Evolutionary conservation across 2,329 filamentous ascomycete genomes (phyloP).

Genomic region (Clonostachys rosea): DNA sequence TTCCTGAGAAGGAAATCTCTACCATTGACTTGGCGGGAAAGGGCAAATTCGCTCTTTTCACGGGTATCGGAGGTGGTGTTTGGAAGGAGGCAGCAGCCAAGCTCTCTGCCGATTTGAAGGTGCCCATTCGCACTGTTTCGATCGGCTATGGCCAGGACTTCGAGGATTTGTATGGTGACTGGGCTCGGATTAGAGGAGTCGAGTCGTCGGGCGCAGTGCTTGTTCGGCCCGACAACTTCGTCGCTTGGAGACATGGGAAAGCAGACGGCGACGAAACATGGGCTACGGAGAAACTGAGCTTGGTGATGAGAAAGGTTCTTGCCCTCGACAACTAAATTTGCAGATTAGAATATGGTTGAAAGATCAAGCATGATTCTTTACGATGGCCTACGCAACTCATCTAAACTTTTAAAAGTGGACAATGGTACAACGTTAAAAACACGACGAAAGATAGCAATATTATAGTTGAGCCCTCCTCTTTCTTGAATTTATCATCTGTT

Average conservation of each 20-base stretch:
- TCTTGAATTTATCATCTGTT: too few species aligned
- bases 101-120: conserved; percentile 28
- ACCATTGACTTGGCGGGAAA: conserved; percentile 58
- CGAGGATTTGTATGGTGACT: conserved; percentile 59
- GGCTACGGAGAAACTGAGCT: too few species aligned
- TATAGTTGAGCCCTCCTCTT: too few species aligned
- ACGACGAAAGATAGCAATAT: too few species aligned
- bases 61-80: conserved; percentile 47
- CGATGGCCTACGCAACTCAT: too few species aligned
- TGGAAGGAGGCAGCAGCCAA: conserved; percentile 46
- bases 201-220: conserved; percentile 54
- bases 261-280: too few species aligned
- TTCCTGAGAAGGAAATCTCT: conserved; percentile 39
- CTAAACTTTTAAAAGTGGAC: too few species aligned
- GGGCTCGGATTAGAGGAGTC: conserved; percentile 46
- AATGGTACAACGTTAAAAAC: too few species aligned
- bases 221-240: conserved; percentile 53
- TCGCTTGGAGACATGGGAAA: conserved; percentile 36
- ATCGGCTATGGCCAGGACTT: conserved; percentile 57
- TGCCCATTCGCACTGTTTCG: conserved; percentile 41
- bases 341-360: too few species aligned
- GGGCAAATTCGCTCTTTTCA: conserved; percentile 43
- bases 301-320: too few species aligned
- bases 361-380: too few species aligned
- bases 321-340: too few species aligned